Conservation (phyloP, 257 asterid genomes). For the Nicotiana benthamiana region DNA sequence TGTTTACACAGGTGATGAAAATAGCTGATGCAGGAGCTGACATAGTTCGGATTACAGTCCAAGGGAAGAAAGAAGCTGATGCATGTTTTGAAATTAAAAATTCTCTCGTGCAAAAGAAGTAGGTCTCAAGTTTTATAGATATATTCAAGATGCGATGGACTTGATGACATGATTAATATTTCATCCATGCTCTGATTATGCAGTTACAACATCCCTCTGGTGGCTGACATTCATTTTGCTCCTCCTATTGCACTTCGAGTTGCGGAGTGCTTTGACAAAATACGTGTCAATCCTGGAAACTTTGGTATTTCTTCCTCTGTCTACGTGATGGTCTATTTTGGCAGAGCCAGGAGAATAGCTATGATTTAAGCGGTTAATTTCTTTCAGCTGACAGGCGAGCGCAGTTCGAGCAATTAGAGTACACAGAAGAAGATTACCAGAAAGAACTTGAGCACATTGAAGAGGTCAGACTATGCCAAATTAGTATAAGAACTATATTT, state of each 20-base stretch:
- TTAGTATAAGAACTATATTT: not conserved
- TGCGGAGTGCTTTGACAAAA: conserved; percentile 94
- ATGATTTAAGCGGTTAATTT: conserved; percentile 7
- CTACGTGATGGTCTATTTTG: not conserved
- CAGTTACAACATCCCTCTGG: conserved; percentile 90
- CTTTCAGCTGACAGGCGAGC: conserved; percentile 98
- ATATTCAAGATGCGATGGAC: conserved; percentile 7
- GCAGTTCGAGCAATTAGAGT: conserved; percentile 87
- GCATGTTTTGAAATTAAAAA: conserved; percentile 88
- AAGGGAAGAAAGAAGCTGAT: conserved; percentile 98
- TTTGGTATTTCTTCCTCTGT: conserved; percentile 50
- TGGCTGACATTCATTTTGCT: conserved; percentile 97
- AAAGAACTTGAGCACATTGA: conserved; percentile 97
- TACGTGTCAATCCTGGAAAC: conserved; percentile 98
- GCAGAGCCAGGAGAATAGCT: not conserved
- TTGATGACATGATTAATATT: conserved; percentile 3
- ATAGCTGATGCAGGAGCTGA: conserved; percentile 97
- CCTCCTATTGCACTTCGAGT: conserved; percentile 95
- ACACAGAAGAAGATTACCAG: conserved; percentile 94
- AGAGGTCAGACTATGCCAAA: conserved; percentile 39
- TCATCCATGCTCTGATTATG: conserved; percentile 14
- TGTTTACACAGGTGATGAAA: conserved; percentile 70
- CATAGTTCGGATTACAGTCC: conserved; percentile 91
- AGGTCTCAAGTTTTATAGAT: conserved; percentile 12
- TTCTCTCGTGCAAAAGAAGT: conserved; percentile 93